These are phyloP conservation scores for Circinella minor DNA, from an alignment of 371 early-diverging fungal species.

Conservation along the genomic window DNA sequence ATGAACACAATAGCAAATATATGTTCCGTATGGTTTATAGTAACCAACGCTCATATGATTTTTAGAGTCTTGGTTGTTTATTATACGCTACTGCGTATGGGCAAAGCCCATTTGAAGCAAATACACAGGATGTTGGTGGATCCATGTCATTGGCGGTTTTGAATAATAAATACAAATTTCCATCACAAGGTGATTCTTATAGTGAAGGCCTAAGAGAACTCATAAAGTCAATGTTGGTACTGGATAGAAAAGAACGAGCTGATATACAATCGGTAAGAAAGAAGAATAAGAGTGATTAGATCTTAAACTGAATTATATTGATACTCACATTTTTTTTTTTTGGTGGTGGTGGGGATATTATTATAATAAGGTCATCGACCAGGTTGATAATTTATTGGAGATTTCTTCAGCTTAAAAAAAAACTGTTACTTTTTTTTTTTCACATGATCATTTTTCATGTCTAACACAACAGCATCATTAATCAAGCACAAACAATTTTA, in stretches of 20 bases:
- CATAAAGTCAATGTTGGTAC: constrained; percentile 63
- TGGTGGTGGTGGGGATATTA: too few relatives aligned
- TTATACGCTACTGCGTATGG: constrained; percentile 76
- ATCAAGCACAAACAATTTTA: too few relatives aligned
- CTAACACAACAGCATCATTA: too few relatives aligned
- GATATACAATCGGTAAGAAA: constrained; percentile 52
- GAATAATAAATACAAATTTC: constrained; percentile 65
- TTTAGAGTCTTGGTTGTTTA: constrained; percentile 65
- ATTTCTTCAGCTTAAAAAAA: neutral
- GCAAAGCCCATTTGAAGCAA: constrained; percentile 73
- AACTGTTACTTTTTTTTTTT: neutral
- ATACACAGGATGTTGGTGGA: constrained; percentile 69
- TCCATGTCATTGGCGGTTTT: constrained; percentile 72
- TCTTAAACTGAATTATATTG: neutral
- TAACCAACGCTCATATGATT: neutral
- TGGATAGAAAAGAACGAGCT: constrained; percentile 69
- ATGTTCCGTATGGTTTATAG: too few relatives aligned
- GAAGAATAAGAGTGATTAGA: neutral
- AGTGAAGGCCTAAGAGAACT: constrained; percentile 63
- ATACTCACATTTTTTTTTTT: neutral
- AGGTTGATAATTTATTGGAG: constrained; percentile 1
- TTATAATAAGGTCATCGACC: neutral
- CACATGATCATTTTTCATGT: neutral
- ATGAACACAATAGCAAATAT: too few relatives aligned
- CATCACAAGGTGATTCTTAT: constrained; percentile 49